A percentile compares a stretch with the other conserved stretches of the same genome.
phyloP scores from a whole-genome alignment of 768 basidiomycete species.

The Boletus speciosus region DNA sequence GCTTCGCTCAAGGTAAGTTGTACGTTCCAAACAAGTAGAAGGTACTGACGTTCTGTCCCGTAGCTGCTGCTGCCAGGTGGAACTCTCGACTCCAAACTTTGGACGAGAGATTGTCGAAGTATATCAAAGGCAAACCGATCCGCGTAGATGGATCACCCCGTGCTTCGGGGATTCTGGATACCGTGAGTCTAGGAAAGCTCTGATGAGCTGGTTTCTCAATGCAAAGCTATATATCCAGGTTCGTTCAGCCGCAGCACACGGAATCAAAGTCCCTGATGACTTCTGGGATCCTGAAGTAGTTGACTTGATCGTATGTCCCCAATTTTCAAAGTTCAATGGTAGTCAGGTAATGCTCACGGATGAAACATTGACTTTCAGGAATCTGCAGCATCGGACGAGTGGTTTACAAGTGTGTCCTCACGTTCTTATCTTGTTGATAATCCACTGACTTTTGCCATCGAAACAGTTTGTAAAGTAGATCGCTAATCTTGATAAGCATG shows the following conservation, averaged over 20 bases:
- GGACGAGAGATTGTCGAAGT: conserved; percentile 65
- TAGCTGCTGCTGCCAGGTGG: conserved; percentile 63
- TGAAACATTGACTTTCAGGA: conserved; percentile 41
- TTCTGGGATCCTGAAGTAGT: conserved; percentile 62
- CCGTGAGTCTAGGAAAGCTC: conserved; percentile 34
- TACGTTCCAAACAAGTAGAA: neutral
- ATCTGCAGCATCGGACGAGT: conserved; percentile 70
- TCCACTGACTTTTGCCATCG: conserved; percentile 3
- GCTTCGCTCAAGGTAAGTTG: conserved; percentile 59
- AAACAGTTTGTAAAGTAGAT: conserved; percentile 23
- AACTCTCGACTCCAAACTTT: conserved; percentile 60
- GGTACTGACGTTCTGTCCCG: neutral
- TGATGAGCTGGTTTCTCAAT: neutral
- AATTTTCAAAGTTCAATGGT: neutral
- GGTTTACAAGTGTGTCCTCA: conserved; percentile 57
- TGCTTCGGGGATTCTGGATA: conserved; percentile 73
- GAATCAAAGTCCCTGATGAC: conserved; percentile 65
- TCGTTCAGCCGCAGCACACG: conserved; percentile 67
- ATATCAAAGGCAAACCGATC: conserved; percentile 63
- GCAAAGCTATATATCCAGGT: conserved; percentile 38
- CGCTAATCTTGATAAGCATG: neutral
- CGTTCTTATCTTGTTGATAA: neutral
- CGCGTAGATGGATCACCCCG: conserved; percentile 74
- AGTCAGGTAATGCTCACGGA: neutral
- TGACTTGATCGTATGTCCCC: conserved; percentile 50